Percentiles rank a stretch among this genome's conserved stretches.
phyloP scores from a whole-genome alignment of 306 rosid species.

The Albizia julibrissin region DNA sequence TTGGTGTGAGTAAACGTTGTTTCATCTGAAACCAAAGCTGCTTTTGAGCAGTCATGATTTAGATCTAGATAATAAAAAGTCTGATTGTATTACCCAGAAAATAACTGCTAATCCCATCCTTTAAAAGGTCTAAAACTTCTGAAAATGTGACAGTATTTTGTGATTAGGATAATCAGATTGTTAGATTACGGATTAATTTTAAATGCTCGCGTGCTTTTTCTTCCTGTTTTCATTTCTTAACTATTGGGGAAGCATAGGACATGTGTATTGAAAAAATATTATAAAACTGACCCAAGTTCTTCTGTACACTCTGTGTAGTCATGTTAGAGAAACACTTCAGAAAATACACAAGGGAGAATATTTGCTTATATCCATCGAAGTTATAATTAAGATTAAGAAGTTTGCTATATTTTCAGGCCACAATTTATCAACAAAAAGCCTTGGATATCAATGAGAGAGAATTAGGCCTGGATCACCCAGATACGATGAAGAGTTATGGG shows the following conservation, averaged over 20 bases:
- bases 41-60: background rate
- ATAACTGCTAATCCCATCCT: background rate
- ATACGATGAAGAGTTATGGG: slow-evolving; percentile 99
- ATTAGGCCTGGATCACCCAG: slow-evolving; percentile 98
- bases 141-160: background rate
- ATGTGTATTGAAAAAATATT: too few species aligned
- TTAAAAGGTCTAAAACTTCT: background rate
- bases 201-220: too few species aligned
- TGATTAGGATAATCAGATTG: too few species aligned
- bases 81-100: background rate
- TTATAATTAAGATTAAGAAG: background rate
- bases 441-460: slow-evolving; percentile 98
- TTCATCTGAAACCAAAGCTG: slow-evolving; percentile 11
- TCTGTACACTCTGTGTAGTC: background rate
- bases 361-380: background rate
- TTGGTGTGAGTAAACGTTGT: slow-evolving; percentile 35
- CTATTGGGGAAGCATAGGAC: too few species aligned
- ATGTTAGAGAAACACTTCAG: background rate
- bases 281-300: too few species aligned
- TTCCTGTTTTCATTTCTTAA: too few species aligned
- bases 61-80: background rate
- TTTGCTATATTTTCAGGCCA: slow-evolving; percentile 67
- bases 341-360: background rate
- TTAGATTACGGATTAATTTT: too few species aligned
- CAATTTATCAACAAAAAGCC: slow-evolving; percentile 97